These are phyloP conservation scores for Cutaneotrichosporon sp. DNA, from an alignment of 1,284 basidiomycete genomes.

Conservation along the genomic window DNA sequence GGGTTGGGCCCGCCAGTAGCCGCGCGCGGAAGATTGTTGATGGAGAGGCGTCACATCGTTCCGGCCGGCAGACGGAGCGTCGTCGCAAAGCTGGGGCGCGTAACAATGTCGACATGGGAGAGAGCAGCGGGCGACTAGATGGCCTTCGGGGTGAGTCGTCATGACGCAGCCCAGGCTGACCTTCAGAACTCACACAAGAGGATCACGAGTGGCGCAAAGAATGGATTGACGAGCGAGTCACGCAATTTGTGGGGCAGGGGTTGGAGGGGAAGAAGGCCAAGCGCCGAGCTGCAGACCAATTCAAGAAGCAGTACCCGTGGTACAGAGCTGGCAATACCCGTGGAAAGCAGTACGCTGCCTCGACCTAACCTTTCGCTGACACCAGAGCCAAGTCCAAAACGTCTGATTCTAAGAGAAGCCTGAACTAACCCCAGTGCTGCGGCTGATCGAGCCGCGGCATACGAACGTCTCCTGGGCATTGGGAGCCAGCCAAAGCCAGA, in stretches of 20 bases:
- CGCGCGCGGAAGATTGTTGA: constrained; percentile 37
- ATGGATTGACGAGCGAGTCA: constrained; percentile 30
- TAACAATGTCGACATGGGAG: constrained; percentile 46
- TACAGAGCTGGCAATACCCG: constrained; percentile 42
- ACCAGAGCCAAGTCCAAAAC: constrained; percentile 44
- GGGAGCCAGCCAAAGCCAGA: constrained; percentile 4
- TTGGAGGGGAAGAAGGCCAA: constrained; percentile 34
- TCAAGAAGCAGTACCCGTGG: constrained; percentile 43
- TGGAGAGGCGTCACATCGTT: constrained; percentile 45
- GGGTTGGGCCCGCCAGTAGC: constrained; percentile 32
- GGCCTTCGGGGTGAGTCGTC: constrained; percentile 34
- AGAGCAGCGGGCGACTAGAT: constrained; percentile 38
- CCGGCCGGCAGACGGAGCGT: constrained; percentile 47
- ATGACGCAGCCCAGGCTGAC: background rate
- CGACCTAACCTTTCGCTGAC: background rate
- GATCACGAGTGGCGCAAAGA: constrained; percentile 36
- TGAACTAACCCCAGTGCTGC: constrained; percentile 35
- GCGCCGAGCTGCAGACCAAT: constrained; percentile 35
- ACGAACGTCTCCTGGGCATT: constrained; percentile 35
- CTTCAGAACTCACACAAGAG: constrained; percentile 42
- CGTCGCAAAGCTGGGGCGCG: constrained; percentile 37
- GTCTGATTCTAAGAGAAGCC: constrained; percentile 15
- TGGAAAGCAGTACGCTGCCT: constrained; percentile 40
- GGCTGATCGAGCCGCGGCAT: constrained; percentile 42
- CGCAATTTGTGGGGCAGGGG: constrained; percentile 25